Base-by-base conservation (phyloP, 257 asterid genomes). In the Salvia hispanica region DNA sequence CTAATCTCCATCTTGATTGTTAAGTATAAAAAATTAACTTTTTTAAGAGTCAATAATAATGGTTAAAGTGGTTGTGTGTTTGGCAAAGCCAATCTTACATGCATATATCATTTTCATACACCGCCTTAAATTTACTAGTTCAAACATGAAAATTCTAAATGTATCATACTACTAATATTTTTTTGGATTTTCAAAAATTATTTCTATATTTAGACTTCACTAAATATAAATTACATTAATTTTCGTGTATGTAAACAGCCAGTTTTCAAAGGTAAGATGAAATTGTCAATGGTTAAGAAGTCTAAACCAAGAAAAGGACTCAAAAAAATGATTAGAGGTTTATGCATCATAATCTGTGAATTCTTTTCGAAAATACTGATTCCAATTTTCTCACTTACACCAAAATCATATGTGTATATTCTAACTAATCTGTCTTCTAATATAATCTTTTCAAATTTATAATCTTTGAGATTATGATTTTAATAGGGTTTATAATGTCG, bases 291-390 rank as follows among this genome's bases (percentile, higher is more conserved):
- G 44, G 80, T 54, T 79, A 7, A 31, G 10, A 31, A 45, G 80
- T 75, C 86, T 8, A 62, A 70, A 76, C 71, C 43, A 67, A 74
- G 86, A 79, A 69, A 78, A 70, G 0, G 74, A 75, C 53, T 40
- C 21, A 0, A 60, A 55, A 64, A 7, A 36, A 69, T 63, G 14
- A 67, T 6, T 28, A 48, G 56, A 52, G 79, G 78, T 78, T 70
- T 71, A 40, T 70, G 75, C 40, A 79, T 81, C 80, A 55, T 66
- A 72, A 18, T 62, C 82, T 53, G 12, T 70, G 62, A 43, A 16
- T 46, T 48, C 14, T 57, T 39, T 50, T 50, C 5, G 31, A 52
- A 67, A 7, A 64, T 15, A 31, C 47, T 42, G 16, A 55, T 62
- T 69, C 33, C 14, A 3, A 45, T 11, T 44, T 68, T 47, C 4